phyloP scores from a whole-genome alignment of 2,329 filamentous ascomycete species.

The Aspergillus floridensis region DNA sequence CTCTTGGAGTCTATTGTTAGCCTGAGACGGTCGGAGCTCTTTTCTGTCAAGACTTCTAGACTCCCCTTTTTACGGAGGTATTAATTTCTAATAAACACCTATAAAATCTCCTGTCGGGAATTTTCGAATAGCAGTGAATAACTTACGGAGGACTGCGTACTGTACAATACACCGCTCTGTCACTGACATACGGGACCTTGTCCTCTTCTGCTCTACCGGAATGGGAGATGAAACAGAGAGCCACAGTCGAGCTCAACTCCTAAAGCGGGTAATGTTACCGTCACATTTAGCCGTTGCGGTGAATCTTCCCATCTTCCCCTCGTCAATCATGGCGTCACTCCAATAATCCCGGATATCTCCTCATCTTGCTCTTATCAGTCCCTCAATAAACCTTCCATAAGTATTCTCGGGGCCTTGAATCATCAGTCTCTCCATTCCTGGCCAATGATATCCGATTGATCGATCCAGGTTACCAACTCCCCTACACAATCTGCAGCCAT shows the following conservation, averaged over 20 bases:
- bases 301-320: background rate
- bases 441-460: background rate
- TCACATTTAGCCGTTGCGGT: background rate
- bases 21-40: too few species aligned
- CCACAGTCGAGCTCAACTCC: background rate
- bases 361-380: background rate
- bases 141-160: too few species aligned
- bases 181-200: background rate
- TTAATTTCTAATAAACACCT: background rate
- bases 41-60: background rate
- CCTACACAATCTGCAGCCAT: slow-evolving; percentile 43
- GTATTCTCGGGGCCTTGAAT: background rate
- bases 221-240: background rate
- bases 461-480: background rate
- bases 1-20: too few species aligned
- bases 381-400: background rate
- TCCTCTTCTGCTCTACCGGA: background rate
- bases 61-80: background rate
- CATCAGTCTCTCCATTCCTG: background rate
- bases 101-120: background rate
- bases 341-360: background rate
- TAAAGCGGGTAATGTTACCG: slow-evolving; percentile 15
- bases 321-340: slow-evolving; percentile 3
- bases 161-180: too few species aligned
- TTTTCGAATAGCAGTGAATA: too few species aligned